Evolutionary conservation across 805 yeast genomes (phyloP).

Genomic region (Vanderwaltozyma polyspora): DNA sequence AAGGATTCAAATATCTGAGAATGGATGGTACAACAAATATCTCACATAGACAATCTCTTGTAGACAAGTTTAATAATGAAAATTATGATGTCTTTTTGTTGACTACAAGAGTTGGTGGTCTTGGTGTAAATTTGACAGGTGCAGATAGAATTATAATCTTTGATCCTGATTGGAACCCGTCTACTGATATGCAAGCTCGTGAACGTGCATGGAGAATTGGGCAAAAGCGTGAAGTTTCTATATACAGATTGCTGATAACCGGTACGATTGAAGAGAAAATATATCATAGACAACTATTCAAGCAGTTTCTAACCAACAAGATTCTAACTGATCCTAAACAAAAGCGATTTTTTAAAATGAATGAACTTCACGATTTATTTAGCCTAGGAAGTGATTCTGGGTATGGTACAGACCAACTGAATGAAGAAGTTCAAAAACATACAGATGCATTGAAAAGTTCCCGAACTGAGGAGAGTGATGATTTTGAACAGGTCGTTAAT

Average conservation of each 20-base stretch:
- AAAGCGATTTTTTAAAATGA: constrained; percentile 81
- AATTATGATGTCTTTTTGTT: constrained; percentile 56
- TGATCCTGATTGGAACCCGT: constrained; percentile 99
- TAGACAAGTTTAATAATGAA: constrained; percentile 67
- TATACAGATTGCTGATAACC: constrained; percentile 83
- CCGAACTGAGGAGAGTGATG: constrained; percentile 43
- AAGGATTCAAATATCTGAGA: constrained; percentile 45
- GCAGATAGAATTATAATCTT: constrained; percentile 89
- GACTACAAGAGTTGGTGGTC: constrained; percentile 92
- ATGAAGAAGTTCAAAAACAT: constrained; percentile 49
- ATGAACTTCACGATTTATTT: constrained; percentile 83
- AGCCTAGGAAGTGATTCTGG: constrained; percentile 63
- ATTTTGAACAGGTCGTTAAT: constrained; percentile 50
- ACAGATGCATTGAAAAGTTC: constrained; percentile 31
- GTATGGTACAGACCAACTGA: constrained; percentile 23
- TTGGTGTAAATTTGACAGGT: constrained; percentile 89
- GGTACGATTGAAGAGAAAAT: constrained; percentile 96
- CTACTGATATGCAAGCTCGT: constrained; percentile 92
- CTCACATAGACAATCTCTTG: constrained; percentile 60
- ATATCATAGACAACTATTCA: constrained; percentile 92
- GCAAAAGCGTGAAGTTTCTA: constrained; percentile 82
- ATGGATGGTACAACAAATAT: constrained; percentile 96
- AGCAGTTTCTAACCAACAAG: constrained; percentile 86
- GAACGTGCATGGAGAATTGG: constrained; percentile 97
- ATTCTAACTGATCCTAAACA: constrained; percentile 93